Conservation (phyloP, 768 basidiomycete species). For the Dioszegia crocea region DNA sequence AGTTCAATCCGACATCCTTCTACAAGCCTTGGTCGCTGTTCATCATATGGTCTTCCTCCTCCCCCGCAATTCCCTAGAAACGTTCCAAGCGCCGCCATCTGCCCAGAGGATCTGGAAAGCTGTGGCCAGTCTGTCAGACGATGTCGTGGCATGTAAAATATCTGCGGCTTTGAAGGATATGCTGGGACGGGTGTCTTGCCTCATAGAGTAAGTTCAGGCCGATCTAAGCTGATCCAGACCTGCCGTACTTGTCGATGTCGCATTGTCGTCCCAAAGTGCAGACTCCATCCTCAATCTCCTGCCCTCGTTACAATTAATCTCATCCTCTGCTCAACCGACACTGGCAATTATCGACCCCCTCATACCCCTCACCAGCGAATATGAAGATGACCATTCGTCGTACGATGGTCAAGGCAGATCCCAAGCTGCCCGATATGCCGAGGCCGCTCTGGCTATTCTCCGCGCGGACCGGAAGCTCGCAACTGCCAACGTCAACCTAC, state of each 20-base stretch:
- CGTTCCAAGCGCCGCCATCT: not conserved
- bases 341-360: conserved; percentile 34
- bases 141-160: conserved; percentile 5
- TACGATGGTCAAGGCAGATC: conserved; percentile 59
- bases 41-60: conserved; percentile 32
- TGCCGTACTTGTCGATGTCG: conserved; percentile 29
- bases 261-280: conserved; percentile 12
- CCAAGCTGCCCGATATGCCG: conserved; percentile 62
- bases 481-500: conserved; percentile 60
- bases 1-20: conserved; percentile 24
- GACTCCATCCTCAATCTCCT: conserved; percentile 15
- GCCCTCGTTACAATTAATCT: not conserved
- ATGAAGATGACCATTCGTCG: not conserved
- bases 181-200: conserved; percentile 10
- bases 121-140: conserved; percentile 3
- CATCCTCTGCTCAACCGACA: not conserved
- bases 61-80: conserved; percentile 16
- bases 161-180: conserved; percentile 6
- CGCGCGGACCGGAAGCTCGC: conserved; percentile 61
- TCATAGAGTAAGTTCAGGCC: conserved; percentile 20
- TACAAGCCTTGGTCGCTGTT: conserved; percentile 29
- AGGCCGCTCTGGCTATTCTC: conserved; percentile 59
- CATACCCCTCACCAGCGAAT: conserved; percentile 17
- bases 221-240: conserved; percentile 16
- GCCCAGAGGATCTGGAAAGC: conserved; percentile 2